phyloP scores from a whole-genome alignment of 495 filamentous ascomycete species.

The Penicillium longicatenatum region DNA sequence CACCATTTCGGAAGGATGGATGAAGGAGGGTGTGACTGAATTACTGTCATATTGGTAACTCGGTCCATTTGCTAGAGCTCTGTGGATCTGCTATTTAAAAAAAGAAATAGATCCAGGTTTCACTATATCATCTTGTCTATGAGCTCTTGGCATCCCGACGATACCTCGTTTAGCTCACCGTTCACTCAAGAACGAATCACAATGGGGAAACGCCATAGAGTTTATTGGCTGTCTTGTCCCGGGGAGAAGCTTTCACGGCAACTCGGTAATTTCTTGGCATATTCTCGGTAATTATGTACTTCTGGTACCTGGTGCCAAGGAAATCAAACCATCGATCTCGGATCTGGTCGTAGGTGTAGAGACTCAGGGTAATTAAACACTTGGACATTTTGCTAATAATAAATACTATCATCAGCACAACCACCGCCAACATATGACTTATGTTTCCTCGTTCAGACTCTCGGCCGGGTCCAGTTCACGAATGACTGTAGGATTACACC shows the following conservation, averaged over 20 bases:
- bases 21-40: slow-evolving; percentile 13
- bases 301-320: neutral
- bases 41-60: slow-evolving; percentile 10
- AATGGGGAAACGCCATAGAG: neutral
- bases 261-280: neutral
- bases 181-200: neutral
- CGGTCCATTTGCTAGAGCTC: neutral
- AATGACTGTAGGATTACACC: neutral
- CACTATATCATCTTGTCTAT: neutral
- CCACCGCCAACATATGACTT: neutral
- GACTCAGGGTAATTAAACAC: neutral
- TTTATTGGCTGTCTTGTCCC: neutral
- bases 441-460: neutral
- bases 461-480: neutral
- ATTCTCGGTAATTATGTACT: slow-evolving; percentile 2
- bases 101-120: neutral
- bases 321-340: neutral
- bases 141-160: neutral
- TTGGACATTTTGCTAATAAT: no score
- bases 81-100: no score
- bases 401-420: neutral
- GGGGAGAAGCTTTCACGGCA: slow-evolving; percentile 25
- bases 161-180: no score
- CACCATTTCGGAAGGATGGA: slow-evolving; percentile 15
- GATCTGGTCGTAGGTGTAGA: neutral